Conservation (phyloP, 352 stramenopile genomes). For the Pythium sukuiense region DNA sequence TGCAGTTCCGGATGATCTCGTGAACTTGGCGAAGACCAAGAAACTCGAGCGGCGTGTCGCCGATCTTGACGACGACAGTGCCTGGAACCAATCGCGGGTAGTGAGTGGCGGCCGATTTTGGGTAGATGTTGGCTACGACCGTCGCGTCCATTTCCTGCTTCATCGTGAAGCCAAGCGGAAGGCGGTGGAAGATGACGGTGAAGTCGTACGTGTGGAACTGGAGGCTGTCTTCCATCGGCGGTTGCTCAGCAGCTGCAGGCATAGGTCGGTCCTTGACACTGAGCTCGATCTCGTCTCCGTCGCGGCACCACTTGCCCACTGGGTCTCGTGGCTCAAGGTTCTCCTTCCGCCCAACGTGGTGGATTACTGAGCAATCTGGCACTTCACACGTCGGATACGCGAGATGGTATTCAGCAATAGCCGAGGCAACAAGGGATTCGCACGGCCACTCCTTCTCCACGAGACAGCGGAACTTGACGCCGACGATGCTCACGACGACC, state of each 20-base stretch:
- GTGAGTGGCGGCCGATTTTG: constrained; percentile 70
- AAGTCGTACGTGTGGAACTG: constrained; percentile 58
- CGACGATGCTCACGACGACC: constrained; percentile 49
- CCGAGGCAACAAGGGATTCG: constrained; percentile 59
- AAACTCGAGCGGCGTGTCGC: constrained; percentile 47
- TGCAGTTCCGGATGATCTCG: constrained; percentile 78
- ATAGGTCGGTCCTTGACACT: constrained; percentile 29
- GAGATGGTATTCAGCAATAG: constrained; percentile 64
- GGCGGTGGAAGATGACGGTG: constrained; percentile 78
- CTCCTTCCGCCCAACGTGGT: constrained; percentile 60
- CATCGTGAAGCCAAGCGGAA: constrained; percentile 85
- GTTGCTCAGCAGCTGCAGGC: not conserved
- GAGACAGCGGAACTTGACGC: constrained; percentile 51
- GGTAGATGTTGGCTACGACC: constrained; percentile 85
- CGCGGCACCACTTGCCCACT: constrained; percentile 50
- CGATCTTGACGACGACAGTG: constrained; percentile 77
- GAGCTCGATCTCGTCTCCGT: constrained; percentile 69
- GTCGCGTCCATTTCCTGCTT: constrained; percentile 74
- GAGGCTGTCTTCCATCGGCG: constrained; percentile 11
- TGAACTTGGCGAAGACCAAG: constrained; percentile 83
- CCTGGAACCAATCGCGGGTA: constrained; percentile 70
- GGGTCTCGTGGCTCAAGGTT: constrained; percentile 46
- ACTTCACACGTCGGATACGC: constrained; percentile 63
- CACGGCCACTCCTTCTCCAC: constrained; percentile 66
- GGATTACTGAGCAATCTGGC: constrained; percentile 75